Conservation (phyloP, 2,329 filamentous ascomycete genomes). For the Intubia oerlemansii region DNA sequence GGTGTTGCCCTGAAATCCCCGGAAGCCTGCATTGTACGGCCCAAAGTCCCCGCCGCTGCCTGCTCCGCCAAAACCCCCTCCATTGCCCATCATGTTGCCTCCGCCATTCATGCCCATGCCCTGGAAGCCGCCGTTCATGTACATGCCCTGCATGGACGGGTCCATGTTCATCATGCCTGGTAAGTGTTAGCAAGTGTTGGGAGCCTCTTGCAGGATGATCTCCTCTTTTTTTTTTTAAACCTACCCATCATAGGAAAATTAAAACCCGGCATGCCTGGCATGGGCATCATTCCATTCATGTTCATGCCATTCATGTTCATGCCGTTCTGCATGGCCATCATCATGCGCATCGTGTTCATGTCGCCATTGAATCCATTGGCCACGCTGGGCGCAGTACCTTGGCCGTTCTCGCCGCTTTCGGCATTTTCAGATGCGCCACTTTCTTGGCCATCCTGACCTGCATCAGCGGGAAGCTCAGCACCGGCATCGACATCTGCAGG, state of each 20-base stretch:
- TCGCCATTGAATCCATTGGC: conserved; percentile 24
- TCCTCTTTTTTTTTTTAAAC: too few species aligned
- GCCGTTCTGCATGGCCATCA: conserved; percentile 57
- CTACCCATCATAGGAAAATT: conserved; percentile 72
- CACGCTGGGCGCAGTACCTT: conserved; percentile 20
- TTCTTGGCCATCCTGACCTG: too few species aligned
- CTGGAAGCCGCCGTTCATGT: conserved; percentile 56
- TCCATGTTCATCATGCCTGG: conserved; percentile 79
- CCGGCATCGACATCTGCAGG: too few species aligned
- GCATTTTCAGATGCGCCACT: background rate
- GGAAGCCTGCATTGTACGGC: conserved; percentile 56
- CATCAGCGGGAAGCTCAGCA: too few species aligned
- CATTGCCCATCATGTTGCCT: conserved; percentile 56
- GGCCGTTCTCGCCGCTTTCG: background rate
- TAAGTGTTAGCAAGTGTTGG: background rate
- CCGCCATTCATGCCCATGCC: conserved; percentile 59
- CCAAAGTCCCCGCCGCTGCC: conserved; percentile 70
- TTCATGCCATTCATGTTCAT: too few species aligned
- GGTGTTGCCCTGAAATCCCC: too few species aligned
- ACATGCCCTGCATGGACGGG: conserved; percentile 56
- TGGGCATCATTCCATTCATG: too few species aligned
- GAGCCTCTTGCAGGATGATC: too few species aligned
- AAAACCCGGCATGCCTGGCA: conserved; percentile 30
- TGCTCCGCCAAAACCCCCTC: conserved; percentile 50
- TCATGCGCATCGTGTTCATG: conserved; percentile 60